These are phyloP conservation scores for Dryas drummondii DNA, from an alignment of 306 rosid genomes.

Conservation along the genomic window DNA sequence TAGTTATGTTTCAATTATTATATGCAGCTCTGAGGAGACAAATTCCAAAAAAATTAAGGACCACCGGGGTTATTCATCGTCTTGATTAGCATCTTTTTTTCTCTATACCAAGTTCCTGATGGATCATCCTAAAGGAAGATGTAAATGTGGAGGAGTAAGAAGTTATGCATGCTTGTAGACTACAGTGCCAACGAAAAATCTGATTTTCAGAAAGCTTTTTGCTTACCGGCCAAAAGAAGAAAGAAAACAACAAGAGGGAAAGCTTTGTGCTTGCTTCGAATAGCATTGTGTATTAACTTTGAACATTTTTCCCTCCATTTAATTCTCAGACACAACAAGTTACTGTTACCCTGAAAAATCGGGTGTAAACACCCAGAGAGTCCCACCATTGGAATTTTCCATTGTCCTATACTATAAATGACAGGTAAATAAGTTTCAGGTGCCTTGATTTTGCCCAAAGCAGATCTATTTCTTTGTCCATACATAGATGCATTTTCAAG, in stretches of 20 bases:
- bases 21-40: conserved; percentile 45
- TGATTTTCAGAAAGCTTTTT: neutral
- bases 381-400: neutral
- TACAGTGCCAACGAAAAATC: neutral
- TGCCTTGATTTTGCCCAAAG: neutral
- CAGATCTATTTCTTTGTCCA: neutral
- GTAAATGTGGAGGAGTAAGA: neutral
- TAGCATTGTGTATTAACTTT: neutral
- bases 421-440: neutral
- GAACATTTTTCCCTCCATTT: neutral
- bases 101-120: conserved; percentile 16
- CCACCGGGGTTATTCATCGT: conserved; percentile 37
- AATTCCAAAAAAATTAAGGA: conserved; percentile 27
- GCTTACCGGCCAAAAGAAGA: neutral
- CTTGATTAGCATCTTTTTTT: conserved; percentile 21
- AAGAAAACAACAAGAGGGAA: neutral
- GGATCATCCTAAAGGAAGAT: conserved; percentile 8
- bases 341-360: no score
- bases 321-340: neutral
- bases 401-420: neutral
- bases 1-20: conserved; percentile 18
- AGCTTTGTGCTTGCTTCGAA: neutral
- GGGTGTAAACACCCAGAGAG: neutral
- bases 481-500: neutral
- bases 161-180: neutral